Conservation (phyloP, 2,329 filamentous ascomycete species). For the Zasmidium cellare region DNA sequence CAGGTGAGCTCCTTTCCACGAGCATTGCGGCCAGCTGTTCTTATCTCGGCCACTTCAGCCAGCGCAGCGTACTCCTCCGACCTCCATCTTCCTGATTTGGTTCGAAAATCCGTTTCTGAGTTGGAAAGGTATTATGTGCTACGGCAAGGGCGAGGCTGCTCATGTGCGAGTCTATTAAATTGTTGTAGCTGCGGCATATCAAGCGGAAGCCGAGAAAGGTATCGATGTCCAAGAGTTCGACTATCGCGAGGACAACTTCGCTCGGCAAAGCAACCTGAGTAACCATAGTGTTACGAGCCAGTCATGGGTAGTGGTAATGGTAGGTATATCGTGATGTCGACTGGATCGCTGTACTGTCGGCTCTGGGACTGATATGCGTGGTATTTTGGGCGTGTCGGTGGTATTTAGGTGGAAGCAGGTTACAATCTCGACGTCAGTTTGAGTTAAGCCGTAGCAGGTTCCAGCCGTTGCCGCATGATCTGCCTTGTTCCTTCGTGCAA, state of each 20-base stretch:
- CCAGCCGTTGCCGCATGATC: too few species aligned
- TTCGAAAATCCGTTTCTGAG: not conserved
- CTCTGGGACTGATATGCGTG: too few species aligned
- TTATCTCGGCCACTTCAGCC: constrained; percentile 10
- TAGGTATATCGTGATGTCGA: not conserved
- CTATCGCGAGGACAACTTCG: constrained; percentile 9
- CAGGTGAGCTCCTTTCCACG: not conserved
- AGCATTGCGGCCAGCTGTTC: constrained; percentile 10
- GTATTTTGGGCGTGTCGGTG: too few species aligned
- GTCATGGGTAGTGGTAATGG: not conserved
- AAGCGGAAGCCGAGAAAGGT: constrained; percentile 11
- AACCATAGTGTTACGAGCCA: not conserved
- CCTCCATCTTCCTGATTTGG: not conserved
- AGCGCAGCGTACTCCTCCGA: not conserved
- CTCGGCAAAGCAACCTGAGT: not conserved
- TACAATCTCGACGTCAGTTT: too few species aligned
- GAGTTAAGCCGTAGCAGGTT: too few species aligned
- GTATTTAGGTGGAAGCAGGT: too few species aligned
- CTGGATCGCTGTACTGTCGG: too few species aligned
- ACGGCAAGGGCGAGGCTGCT: constrained; percentile 1
- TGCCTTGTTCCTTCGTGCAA: too few species aligned
- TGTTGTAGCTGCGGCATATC: not conserved
- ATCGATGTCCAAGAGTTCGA: constrained; percentile 8
- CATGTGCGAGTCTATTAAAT: constrained; percentile 3
- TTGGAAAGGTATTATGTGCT: constrained; percentile 11